Evolutionary conservation across 1,284 basidiomycete genomes (phyloP).

Genomic region (Cystobasidium pallidum): DNA sequence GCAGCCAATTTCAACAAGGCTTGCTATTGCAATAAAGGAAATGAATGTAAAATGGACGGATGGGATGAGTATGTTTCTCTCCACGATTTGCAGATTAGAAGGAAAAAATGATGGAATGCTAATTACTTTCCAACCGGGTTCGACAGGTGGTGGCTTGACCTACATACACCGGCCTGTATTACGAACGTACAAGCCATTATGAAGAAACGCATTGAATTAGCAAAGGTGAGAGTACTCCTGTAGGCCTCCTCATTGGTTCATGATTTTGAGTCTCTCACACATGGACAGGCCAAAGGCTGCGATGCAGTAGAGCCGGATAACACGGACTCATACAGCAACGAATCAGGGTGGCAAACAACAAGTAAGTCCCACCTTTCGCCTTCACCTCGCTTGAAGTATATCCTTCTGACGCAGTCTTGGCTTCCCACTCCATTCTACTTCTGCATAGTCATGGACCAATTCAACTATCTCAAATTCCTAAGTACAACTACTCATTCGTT

Average conservation of each 20-base stretch:
- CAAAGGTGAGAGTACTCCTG: constrained; percentile 45
- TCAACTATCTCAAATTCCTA: constrained; percentile 54
- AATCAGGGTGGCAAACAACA: constrained; percentile 47
- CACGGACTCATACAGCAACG: constrained; percentile 54
- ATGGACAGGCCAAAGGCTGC: constrained; percentile 53
- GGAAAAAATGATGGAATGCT: no score
- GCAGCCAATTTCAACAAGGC: constrained; percentile 47
- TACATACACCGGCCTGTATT: constrained; percentile 49
- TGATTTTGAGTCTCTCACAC: no score
- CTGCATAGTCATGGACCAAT: constrained; percentile 49
- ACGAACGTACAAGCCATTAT: constrained; percentile 50
- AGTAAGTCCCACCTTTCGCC: neutral
- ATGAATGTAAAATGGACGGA: constrained; percentile 49
- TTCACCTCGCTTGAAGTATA: neutral
- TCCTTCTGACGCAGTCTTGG: no score
- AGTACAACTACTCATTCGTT: constrained; percentile 48
- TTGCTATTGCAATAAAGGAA: constrained; percentile 52
- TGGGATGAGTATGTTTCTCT: constrained; percentile 53
- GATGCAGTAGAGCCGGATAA: constrained; percentile 57
- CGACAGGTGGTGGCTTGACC: constrained; percentile 53
- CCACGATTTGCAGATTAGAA: no score
- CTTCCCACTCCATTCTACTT: no score
- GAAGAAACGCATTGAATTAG: constrained; percentile 52
- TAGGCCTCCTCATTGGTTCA: no score
- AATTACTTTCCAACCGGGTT: no score